Evolutionary conservation across 352 stramenopile species (phyloP).

Genomic region (Globisporangium cystogenes): DNA sequence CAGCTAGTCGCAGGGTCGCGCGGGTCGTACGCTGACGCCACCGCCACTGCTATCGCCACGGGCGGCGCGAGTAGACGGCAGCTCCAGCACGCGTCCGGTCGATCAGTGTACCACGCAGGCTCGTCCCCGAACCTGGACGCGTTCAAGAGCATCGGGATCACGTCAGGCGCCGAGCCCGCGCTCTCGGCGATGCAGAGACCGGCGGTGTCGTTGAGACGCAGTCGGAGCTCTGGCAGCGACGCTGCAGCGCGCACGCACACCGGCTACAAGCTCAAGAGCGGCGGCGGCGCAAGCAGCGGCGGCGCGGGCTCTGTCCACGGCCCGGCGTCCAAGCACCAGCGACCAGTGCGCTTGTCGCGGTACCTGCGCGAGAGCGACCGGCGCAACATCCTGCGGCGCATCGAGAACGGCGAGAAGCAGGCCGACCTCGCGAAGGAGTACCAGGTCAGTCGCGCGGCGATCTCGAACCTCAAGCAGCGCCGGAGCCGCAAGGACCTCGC

Average conservation of each 20-base stretch:
- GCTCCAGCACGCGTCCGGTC: neutral
- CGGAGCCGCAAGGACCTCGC: constrained; percentile 36
- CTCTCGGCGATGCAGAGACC: neutral
- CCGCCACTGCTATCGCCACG: neutral
- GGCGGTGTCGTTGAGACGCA: neutral
- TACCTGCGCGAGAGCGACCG: constrained; percentile 18
- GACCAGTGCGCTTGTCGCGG: constrained; percentile 5
- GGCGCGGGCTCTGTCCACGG: neutral
- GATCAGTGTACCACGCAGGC: neutral
- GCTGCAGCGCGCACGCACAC: neutral
- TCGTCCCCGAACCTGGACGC: constrained; percentile 1
- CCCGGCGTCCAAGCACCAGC: neutral
- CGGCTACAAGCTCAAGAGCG: constrained; percentile 2
- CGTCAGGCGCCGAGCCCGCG: neutral
- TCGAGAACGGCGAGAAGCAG: constrained; percentile 56
- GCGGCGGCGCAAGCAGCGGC: neutral
- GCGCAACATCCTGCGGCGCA: constrained; percentile 38
- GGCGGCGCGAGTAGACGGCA: neutral
- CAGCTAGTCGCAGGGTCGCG: neutral
- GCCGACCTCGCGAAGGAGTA: constrained; percentile 62
- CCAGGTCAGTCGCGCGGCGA: constrained; percentile 52
- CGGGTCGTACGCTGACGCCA: neutral
- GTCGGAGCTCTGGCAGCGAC: neutral
- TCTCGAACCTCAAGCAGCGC: constrained; percentile 65
- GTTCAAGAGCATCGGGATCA: constrained; percentile 6